Base-by-base conservation (phyloP, 257 asterid species). In the Oldenlandia corymbosa region DNA sequence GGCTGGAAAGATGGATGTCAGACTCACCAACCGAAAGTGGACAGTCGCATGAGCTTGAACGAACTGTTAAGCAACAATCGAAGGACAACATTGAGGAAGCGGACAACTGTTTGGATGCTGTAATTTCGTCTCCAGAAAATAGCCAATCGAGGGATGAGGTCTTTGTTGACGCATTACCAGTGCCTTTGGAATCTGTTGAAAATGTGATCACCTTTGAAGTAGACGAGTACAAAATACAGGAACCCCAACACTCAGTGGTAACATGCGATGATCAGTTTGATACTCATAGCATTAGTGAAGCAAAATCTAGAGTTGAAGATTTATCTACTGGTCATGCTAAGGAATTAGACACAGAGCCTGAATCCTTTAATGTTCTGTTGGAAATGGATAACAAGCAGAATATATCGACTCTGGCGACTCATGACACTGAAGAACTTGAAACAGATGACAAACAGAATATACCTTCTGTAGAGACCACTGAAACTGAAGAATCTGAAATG, bases 1-100 rank as follows among this genome's bases (percentile, higher is more conserved):
- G 99, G 99, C 76, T 93, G 60, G 97, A 87, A 81, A 80, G 96
- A 70, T 90, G 99, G 99, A 88, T 88, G 85, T 64, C 96, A 52
- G 90, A 71, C 68, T 79, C 96, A 68, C 73, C 92, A 0, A 77
- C 73, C 49, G 80, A 76, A 71, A 64, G 57, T 21, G 81, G 80
- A 50, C 78, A 61, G 69, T 75, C 71, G 42, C 76, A 50, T 16
- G 50, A 46, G 30, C 30, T 50, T 4, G 77, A 47, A 56, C 47
- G 50, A 24, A 8, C 60, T 59, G 45, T 34, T 3, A 78, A 66
- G 49, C 71, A 61, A 50, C 71, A 36, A 68, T 60, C 52, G 41
- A 46, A 49, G 65, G 64, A 54, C 27, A 64, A 11, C 52, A 23
- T 41, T 8, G 74, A 37, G 74, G 43, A 53, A 65, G 23, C 39